Evolutionary conservation across 31 red algal species (phyloP), one percentile per base, ranked within the genome.

Genomic region (Porphyra umbilicalis): DNA sequence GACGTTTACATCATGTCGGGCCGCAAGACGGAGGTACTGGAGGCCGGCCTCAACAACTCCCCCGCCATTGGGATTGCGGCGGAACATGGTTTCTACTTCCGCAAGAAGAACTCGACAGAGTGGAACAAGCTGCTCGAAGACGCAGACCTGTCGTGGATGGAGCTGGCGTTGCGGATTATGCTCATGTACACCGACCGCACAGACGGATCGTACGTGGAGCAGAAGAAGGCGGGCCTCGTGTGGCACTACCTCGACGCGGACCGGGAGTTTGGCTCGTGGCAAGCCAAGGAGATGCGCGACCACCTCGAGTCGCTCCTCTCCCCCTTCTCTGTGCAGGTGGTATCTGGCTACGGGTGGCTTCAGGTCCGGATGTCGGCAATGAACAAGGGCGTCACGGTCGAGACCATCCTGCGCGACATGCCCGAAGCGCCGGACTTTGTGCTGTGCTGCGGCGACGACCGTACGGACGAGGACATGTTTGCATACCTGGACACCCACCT

Each of bases 381-480:
- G 35, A 99, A 99, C 90, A 99, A 99, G 81, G 97, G 97, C 44
- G 80, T 85, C 25, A 95, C 94, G 91, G 97, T 96, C 14, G 37
- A 80, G 89, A 87, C 80, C 35, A 77, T 95, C 79, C 79, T 92
- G 33, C 77, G 77, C 13, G 88, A 91, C 14, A 75, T 94, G 82
- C 85, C 80, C 10, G 83, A 89, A 71, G 75, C 40, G 31, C 93
- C 94, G 36, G 91, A 94, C 85, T 99, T 99, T 82, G 85, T 96
- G 20, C 81, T 99, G 30, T 95, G 93, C 82, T 92, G 86, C 39
- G 97, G 97, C 75, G 97, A 99, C 88, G 97, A 99, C 81, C 88
- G 94, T 20, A 96, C 93, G 34, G 97, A 99, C 79, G 97, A 99
- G 85, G 93, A 95, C 82, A 99, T 99, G 97, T 99, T 96, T 87